Percentiles rank a stretch among this genome's conserved stretches.
These are phyloP conservation scores for Ananas comosus DNA, from an alignment of 176 grass and related monocot genomes.

Conservation along the genomic window DNA sequence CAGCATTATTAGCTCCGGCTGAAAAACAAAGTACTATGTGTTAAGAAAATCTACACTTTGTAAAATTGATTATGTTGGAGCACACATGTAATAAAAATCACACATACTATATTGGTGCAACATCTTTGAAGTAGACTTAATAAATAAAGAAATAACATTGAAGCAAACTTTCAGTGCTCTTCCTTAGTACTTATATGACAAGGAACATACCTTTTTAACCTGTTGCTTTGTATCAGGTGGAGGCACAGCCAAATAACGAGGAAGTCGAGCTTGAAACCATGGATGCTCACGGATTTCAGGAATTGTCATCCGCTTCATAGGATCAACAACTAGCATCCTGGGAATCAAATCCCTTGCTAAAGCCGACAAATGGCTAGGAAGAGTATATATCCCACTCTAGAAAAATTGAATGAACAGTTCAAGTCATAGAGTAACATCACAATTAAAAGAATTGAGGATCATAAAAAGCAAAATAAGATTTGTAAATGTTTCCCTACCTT, in stretches of 20 bases:
- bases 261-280: conserved; percentile 71
- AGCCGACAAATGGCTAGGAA: conserved; percentile 93
- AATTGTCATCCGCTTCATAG: conserved; percentile 94
- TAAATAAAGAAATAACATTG: no score
- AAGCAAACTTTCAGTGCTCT: not conserved
- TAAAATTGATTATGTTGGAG: no score
- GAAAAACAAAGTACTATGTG: no score
- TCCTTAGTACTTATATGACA: not conserved
- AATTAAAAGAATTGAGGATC: not conserved
- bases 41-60: no score
- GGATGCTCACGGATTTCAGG: conserved; percentile 78
- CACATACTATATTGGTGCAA: no score
- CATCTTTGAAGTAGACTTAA: no score
- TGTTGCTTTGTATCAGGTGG: conserved; percentile 75
- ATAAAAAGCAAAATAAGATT: not conserved
- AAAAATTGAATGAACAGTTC: conserved; percentile 7
- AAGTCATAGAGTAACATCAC: not conserved
- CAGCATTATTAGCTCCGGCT: no score
- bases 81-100: no score
- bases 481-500: conserved; percentile 42
- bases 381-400: conserved; percentile 80
- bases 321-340: conserved; percentile 90
- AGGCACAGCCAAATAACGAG: conserved; percentile 81
- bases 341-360: conserved; percentile 84
- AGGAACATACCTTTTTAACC: conserved; percentile 63